Percentiles rank a stretch among this genome's conserved stretches.
phyloP scores from a whole-genome alignment of 2,329 filamentous ascomycete genomes.

The Cladosporium oxysporum region DNA sequence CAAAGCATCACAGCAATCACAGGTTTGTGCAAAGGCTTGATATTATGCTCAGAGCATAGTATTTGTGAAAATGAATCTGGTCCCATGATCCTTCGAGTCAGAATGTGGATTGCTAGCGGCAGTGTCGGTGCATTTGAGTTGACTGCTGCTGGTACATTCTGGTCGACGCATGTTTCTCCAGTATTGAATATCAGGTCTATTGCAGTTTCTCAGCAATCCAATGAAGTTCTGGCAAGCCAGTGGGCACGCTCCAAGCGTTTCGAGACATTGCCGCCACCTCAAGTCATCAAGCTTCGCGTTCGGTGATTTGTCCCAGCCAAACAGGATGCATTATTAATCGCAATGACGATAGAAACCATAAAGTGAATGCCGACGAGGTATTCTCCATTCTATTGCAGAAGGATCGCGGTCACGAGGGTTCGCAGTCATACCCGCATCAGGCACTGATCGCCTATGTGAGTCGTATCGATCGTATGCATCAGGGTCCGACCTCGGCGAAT shows the following conservation, averaged over 20 bases:
- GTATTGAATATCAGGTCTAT: not conserved
- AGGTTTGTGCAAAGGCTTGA: not conserved
- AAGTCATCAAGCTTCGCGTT: not conserved
- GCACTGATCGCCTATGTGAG: conserved; percentile 3
- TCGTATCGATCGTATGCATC: not conserved
- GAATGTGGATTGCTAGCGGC: not conserved
- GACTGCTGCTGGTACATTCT: not conserved
- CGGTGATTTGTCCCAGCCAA: not conserved
- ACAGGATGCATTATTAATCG: not conserved
- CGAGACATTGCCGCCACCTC: not conserved
- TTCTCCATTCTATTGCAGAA: not conserved
- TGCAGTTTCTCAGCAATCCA: not conserved
- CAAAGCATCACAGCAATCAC: not conserved
- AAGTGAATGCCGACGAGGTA: not conserved
- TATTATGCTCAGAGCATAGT: not conserved
- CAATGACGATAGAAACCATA: not conserved
- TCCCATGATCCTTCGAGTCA: not conserved
- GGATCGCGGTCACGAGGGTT: not conserved
- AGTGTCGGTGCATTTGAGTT: not conserved
- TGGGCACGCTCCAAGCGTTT: not conserved
- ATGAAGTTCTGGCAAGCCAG: not conserved
- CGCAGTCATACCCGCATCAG: not conserved
- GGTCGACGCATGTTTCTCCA: not conserved
- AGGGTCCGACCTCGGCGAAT: conserved; percentile 9
- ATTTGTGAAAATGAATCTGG: not conserved